A percentile compares a stretch with the other conserved stretches of the same genome.
Evolutionary conservation across 1,284 basidiomycete species (phyloP).

Genomic region (Phellinidium pouzarii): DNA sequence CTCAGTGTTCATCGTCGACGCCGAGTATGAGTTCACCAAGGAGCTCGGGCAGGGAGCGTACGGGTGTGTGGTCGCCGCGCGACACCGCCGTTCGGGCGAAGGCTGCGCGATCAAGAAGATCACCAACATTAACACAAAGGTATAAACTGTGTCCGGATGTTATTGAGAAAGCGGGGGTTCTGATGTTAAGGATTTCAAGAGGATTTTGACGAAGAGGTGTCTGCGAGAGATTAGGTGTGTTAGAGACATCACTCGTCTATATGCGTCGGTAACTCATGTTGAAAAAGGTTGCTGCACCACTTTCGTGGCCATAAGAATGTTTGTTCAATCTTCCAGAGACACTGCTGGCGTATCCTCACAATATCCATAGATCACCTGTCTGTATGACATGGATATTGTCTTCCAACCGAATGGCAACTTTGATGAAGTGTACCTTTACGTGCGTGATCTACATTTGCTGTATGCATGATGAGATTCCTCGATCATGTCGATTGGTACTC

Average conservation of each 20-base stretch:
- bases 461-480: too few species aligned
- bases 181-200: conserved; percentile 35
- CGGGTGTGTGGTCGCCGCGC: conserved; percentile 85
- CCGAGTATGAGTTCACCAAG: conserved; percentile 90
- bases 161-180: neutral
- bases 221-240: conserved; percentile 85
- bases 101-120: conserved; percentile 96
- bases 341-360: conserved; percentile 11
- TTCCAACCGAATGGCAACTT: conserved; percentile 85
- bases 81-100: conserved; percentile 79
- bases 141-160: conserved; percentile 24
- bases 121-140: conserved; percentile 96
- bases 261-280: neutral
- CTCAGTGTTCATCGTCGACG: conserved; percentile 81
- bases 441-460: conserved; percentile 32
- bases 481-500: too few species aligned
- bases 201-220: conserved; percentile 92
- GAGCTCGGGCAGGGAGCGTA: conserved; percentile 94
- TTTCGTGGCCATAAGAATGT: conserved; percentile 98
- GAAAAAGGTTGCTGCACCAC: conserved; percentile 76
- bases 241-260: neutral
- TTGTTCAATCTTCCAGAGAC: neutral
- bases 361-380: conserved; percentile 66
- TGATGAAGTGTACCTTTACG: conserved; percentile 93
- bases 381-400: conserved; percentile 97